phyloP scores from a whole-genome alignment of 2,329 filamentous ascomycete species.

The Penicillium rolfsii region DNA sequence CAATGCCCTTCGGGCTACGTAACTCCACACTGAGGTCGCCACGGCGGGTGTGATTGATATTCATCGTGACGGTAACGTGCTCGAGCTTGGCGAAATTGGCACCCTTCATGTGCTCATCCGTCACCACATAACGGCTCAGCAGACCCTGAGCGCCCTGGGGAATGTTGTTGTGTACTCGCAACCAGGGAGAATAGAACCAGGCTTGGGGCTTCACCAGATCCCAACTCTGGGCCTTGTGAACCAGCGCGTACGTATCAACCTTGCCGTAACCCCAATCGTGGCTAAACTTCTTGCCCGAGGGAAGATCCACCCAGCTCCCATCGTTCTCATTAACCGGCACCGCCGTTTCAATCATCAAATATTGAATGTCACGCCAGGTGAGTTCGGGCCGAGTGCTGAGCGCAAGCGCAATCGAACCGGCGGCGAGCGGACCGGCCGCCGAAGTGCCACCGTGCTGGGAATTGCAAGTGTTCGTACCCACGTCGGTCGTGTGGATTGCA shows the following conservation, averaged over 20 bases:
- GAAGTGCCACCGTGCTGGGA: slow-evolving; percentile 89
- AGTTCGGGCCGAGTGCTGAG: slow-evolving; percentile 83
- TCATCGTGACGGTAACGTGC: slow-evolving; percentile 98
- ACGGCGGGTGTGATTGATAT: slow-evolving; percentile 81
- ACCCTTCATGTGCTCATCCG: slow-evolving; percentile 73
- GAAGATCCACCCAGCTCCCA: slow-evolving; percentile 79
- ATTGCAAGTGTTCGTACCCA: slow-evolving; percentile 80
- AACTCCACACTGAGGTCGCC: slow-evolving; percentile 93
- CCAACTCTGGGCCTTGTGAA: slow-evolving; percentile 85
- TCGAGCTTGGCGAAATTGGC: slow-evolving; percentile 87
- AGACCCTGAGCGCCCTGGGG: slow-evolving; percentile 83
- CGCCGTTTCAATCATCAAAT: slow-evolving; percentile 82
- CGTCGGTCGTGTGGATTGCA: slow-evolving; percentile 94
- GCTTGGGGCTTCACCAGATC: slow-evolving; percentile 90
- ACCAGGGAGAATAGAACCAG: slow-evolving; percentile 92
- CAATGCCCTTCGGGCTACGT: slow-evolving; percentile 76
- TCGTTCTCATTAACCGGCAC: slow-evolving; percentile 74
- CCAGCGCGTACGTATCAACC: slow-evolving; percentile 81
- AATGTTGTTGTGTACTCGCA: slow-evolving; percentile 82
- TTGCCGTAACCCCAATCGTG: slow-evolving; percentile 97
- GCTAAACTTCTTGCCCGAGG: slow-evolving; percentile 82
- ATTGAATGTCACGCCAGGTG: slow-evolving; percentile 93
- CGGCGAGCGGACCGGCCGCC: slow-evolving; percentile 88
- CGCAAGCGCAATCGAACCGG: slow-evolving; percentile 87
- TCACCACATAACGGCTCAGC: slow-evolving; percentile 79